Base-by-base conservation (phyloP, 345 rosid species). In the Dovyalis caffra region DNA sequence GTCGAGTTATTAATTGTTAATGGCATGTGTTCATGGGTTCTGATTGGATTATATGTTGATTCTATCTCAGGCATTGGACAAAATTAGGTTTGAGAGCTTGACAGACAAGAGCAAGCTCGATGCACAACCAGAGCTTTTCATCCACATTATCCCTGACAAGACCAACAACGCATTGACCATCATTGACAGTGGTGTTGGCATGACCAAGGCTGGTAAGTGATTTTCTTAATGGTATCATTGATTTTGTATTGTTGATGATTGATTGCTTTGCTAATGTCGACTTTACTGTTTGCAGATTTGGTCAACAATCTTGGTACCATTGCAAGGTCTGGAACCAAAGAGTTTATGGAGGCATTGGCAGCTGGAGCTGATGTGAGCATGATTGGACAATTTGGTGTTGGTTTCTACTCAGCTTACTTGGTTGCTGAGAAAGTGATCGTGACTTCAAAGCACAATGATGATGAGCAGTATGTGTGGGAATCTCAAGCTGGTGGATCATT, bases 401-500 rank as follows among this genome's bases (percentile, higher is more conserved):
- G 97, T 68, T 91, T 91, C 81, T 91, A 91, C 79, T 91, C 97
- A 0, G 90, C 97, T 21, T 92, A 92, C 78, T 85, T 92, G 85
- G 94, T 92, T 38, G 87, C 97, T 8, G 97, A 92, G 71, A 92
- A 84, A 87, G 97, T 92, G 3, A 78, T 92, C 62, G 97, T 92
- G 60, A 85, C 90, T 60, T 56, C 91, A 1, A 92, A 90, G 90
- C 94, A 90, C 85, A 90, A 92, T 20, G 97, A 92, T 79, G 94
- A 92, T 47, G 97, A 91, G 79, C 96, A 92, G 78, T 92, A 91
- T 21, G 82, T 92, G 18, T 92, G 97, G 97, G 97, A 92, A 82
- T 92, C 97, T 15, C 97, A 92, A 67, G 97, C 97, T 35, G 97
- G 97, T 40, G 97, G 97, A 0, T 92, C 97, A 8, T 92, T 93